Evolutionary conservation across 2,329 filamentous ascomycete species (phyloP).

Genomic region (Diaporthe longicolla): DNA sequence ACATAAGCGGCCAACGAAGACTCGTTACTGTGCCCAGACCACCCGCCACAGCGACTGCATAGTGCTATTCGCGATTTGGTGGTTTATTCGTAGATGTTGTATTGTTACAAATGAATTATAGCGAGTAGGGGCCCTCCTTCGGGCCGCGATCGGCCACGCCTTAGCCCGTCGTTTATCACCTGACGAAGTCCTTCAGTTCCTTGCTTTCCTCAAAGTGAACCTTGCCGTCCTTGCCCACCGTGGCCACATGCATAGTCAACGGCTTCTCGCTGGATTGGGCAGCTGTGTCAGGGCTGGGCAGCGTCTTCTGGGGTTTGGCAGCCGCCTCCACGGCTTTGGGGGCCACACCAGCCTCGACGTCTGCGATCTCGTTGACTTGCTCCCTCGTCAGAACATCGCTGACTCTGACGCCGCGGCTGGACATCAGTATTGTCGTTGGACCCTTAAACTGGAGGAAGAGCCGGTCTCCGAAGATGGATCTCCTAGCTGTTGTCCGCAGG

Average conservation of each 20-base stretch:
- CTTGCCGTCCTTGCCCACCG: constrained; percentile 72
- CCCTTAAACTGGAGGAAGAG: constrained; percentile 93
- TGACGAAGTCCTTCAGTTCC: constrained; percentile 69
- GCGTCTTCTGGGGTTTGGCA: constrained; percentile 53
- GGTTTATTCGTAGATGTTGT: constrained; percentile 15
- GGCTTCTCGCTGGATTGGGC: constrained; percentile 51
- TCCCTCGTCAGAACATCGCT: constrained; percentile 82
- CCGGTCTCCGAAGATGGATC: constrained; percentile 93
- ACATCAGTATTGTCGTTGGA: constrained; percentile 87
- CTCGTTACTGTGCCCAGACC: too few species aligned
- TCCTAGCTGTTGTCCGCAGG: constrained; percentile 81
- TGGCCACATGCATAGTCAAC: constrained; percentile 68
- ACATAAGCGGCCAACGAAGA: background rate
- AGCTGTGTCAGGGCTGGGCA: constrained; percentile 35
- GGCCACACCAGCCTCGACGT: constrained; percentile 80
- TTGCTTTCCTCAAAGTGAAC: constrained; percentile 75
- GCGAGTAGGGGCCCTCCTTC: background rate
- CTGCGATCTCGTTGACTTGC: constrained; percentile 92
- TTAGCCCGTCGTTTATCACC: constrained; percentile 49
- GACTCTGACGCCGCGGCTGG: constrained; percentile 85
- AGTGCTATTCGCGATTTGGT: background rate
- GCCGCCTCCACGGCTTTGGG: constrained; percentile 69
- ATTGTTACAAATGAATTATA: constrained; percentile 36
- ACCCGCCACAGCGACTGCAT: background rate
- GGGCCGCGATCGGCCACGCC: background rate